phyloP scores from a whole-genome alignment of 805 yeast genomes.

The Suhomyces emberorum region DNA sequence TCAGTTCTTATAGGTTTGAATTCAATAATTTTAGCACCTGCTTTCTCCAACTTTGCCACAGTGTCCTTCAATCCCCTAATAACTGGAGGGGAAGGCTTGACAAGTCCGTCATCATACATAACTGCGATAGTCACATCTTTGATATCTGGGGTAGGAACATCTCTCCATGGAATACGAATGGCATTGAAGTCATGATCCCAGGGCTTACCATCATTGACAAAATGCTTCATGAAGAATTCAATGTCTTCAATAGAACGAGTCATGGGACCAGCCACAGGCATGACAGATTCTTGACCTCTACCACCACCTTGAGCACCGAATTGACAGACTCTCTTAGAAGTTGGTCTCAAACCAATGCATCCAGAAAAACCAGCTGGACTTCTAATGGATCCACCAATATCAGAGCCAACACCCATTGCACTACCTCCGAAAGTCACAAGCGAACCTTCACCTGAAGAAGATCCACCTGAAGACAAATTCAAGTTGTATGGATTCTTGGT shows the following conservation, averaged over 20 bases:
- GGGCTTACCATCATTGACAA: slow-evolving; percentile 61
- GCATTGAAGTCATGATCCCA: slow-evolving; percentile 52
- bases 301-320: slow-evolving; percentile 51
- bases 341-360: slow-evolving; percentile 59
- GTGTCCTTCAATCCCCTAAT: slow-evolving; percentile 49
- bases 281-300: slow-evolving; percentile 63
- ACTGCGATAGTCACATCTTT: slow-evolving; percentile 55
- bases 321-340: slow-evolving; percentile 48
- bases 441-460: slow-evolving; percentile 73
- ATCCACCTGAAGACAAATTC: slow-evolving; percentile 63
- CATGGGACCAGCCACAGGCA: slow-evolving; percentile 67
- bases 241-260: slow-evolving; percentile 63
- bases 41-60: slow-evolving; percentile 50
- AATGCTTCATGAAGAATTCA: slow-evolving; percentile 62
- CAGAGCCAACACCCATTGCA: slow-evolving; percentile 63
- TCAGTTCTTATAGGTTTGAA: slow-evolving; percentile 58
- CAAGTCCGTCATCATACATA: slow-evolving; percentile 61
- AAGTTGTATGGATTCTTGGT: slow-evolving; percentile 59
- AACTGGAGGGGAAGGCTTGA: slow-evolving; percentile 66
- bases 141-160: slow-evolving; percentile 39
- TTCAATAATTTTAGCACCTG: slow-evolving; percentile 56
- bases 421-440: slow-evolving; percentile 57
- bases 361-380: slow-evolving; percentile 67
- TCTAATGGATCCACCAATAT: slow-evolving; percentile 70
- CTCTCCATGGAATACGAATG: slow-evolving; percentile 53